Evolutionary conservation across 2,329 filamentous ascomycete genomes (phyloP).

Genomic region (Dichotomopilus funicola): DNA sequence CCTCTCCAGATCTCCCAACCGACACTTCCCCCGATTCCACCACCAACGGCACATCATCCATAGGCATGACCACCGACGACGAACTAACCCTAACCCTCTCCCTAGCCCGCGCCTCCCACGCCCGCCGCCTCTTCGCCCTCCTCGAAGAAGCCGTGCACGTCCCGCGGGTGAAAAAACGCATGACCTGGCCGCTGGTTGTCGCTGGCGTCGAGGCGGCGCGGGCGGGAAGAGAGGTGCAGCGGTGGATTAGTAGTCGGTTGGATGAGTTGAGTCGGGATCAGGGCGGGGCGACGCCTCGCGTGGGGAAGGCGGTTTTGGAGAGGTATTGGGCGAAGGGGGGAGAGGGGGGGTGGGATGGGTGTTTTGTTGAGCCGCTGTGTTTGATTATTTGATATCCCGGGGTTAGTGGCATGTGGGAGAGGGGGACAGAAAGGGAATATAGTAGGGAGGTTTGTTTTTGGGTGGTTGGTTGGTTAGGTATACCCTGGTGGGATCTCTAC

Average conservation of each 20-base stretch:
- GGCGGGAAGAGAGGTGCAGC: conserved; percentile 10
- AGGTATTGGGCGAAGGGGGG: conserved; percentile 16
- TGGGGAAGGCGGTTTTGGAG: conserved; percentile 18
- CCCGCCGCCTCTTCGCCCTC: conserved; percentile 4
- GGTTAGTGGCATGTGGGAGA: no score
- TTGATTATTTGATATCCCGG: conserved; percentile 4
- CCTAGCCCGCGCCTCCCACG: conserved; percentile 1
- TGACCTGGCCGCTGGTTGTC: conserved; percentile 26
- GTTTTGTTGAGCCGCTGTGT: conserved; percentile 13
- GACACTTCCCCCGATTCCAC: no score
- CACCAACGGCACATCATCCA: no score
- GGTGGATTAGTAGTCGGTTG: conserved; percentile 16
- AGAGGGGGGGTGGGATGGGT: conserved; percentile 18
- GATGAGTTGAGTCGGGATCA: conserved; percentile 16
- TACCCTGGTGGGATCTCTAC: neutral
- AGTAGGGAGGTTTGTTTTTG: neutral
- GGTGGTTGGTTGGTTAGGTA: neutral
- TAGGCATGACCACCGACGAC: no score
- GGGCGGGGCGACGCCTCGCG: conserved; percentile 19
- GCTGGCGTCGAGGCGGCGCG: conserved; percentile 20
- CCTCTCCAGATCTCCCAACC: no score
- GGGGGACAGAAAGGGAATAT: neutral
- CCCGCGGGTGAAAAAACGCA: conserved; percentile 18
- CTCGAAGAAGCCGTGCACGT: conserved; percentile 7
- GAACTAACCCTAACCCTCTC: neutral